Conservation (phyloP, 2,329 filamentous ascomycete genomes). For the Fusarium irregulare region DNA sequence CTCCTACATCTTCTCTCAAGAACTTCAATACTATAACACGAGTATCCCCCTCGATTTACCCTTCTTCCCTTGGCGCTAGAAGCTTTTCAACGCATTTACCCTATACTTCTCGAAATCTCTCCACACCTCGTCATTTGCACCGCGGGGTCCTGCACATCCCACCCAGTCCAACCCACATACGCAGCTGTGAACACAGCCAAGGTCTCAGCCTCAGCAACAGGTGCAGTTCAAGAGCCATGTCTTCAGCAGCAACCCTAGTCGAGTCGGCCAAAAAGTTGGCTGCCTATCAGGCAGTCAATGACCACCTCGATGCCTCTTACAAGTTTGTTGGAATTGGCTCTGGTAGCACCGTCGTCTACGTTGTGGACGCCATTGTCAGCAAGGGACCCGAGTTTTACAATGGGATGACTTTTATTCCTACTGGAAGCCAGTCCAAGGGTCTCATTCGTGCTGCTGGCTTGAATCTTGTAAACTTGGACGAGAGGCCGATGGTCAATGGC, state of each 20-base stretch:
- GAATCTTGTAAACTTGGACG: constrained; percentile 80
- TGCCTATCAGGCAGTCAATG: constrained; percentile 77
- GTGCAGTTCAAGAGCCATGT: constrained; percentile 48
- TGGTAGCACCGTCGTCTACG: constrained; percentile 84
- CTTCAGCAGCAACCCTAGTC: constrained; percentile 58
- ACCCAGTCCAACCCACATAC: constrained; percentile 23
- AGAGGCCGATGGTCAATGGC: constrained; percentile 65
- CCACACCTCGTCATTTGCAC: constrained; percentile 29
- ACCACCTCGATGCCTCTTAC: constrained; percentile 73
- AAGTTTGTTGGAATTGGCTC: constrained; percentile 82
- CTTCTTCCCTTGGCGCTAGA: neutral
- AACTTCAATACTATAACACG: neutral
- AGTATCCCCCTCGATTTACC: neutral
- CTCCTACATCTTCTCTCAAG: neutral
- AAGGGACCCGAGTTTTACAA: constrained; percentile 65
- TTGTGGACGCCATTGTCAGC: constrained; percentile 81
- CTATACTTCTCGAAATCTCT: constrained; percentile 29
- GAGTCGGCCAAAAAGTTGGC: constrained; percentile 81
- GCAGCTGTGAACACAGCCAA: constrained; percentile 22
- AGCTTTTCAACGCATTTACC: constrained; percentile 22
- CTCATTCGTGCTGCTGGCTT: constrained; percentile 85
- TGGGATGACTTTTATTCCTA: constrained; percentile 87
- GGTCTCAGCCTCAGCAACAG: constrained; percentile 25
- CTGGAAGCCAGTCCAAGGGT: constrained; percentile 89
- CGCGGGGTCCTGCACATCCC: constrained; percentile 36